These are phyloP conservation scores for Phlebiopsis flavidoalba DNA, from an alignment of 768 basidiomycete species.

Conservation along the genomic window DNA sequence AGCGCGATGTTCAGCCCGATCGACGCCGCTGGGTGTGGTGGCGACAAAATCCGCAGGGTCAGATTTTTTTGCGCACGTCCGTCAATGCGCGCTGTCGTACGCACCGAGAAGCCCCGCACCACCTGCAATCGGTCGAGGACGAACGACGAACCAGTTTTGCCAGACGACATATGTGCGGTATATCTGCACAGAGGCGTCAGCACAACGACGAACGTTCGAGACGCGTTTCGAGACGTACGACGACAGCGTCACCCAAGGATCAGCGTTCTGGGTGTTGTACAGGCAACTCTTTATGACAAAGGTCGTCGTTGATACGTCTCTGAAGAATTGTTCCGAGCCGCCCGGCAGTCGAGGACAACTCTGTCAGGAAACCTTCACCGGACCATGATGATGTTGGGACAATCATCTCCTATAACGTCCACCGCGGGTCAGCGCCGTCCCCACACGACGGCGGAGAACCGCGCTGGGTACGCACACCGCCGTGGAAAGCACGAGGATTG, in stretches of 20 bases:
- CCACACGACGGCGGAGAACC: background rate
- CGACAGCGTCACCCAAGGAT: constrained; percentile 20
- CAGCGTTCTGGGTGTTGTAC: constrained; percentile 16
- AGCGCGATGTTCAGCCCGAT: constrained; percentile 16
- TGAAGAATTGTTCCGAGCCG: constrained; percentile 9
- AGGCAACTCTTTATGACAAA: constrained; percentile 17
- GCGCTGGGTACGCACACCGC: constrained; percentile 13
- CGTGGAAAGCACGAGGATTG: constrained; percentile 15
- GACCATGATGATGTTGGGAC: constrained; percentile 10
- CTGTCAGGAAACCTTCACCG: constrained; percentile 10
- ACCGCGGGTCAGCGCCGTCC: background rate
- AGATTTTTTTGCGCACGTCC: background rate
- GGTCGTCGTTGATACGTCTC: constrained; percentile 7
- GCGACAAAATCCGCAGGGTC: background rate
- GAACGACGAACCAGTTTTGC: constrained; percentile 3
- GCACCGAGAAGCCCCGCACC: constrained; percentile 7
- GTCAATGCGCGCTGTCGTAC: background rate
- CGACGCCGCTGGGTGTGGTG: constrained; percentile 13
- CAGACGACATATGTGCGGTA: constrained; percentile 10
- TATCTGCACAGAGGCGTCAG: background rate
- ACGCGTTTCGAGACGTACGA: constrained; percentile 8
- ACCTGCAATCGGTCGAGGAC: constrained; percentile 4
- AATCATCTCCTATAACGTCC: constrained; percentile 14
- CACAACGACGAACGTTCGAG: background rate
- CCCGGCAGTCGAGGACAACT: constrained; percentile 8